Base-by-base conservation (phyloP, 768 basidiomycete genomes). In the Termitomyces sp. region DNA sequence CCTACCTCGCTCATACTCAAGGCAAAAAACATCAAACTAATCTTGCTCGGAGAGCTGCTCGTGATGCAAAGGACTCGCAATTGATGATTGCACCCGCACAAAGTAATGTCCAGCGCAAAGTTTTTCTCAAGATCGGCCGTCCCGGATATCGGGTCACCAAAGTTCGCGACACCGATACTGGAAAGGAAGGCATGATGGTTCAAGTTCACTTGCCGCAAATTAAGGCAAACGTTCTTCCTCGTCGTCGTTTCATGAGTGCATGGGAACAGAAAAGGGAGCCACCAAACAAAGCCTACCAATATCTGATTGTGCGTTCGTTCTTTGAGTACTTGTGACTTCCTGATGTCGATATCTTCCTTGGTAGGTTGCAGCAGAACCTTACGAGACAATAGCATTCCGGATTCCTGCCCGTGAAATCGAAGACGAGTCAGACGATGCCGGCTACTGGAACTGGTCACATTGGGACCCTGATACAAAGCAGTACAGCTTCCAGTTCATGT, bases 391-490 rank as follows among this genome's bases (percentile, higher is more conserved):
- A 64, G 93, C 95, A n/a, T 98, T 98, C 80, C 92, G 95, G 18
- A 94, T 99, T 67, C 97, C 96, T 46, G 91, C 97, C 26, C 86
- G 93, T 51, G 95, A 98, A 74, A 95, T 99, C 60, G 95, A 98
- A 73, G 93, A 96, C 66, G 93, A 94, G 67, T 84, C 91, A 46
- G 89, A 93, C 59, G 93, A 95, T 65, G 90, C 89, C 30, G 88
- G 88, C 16, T 91, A 88, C 64, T 94, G 91, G 90, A 93, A 92
- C 66, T 99, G 97, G 97, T 95, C 95, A 40, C 92, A 98, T 68
- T 98, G 96, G 97, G 97, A 98, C 71, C 86, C 91, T n/a, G 96
- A 99, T 70, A 96, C 95, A 52, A 98, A 98, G 74, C 94, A 97
- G 74, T 96, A 95, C 72, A 93, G 88, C 70, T 95, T 96, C 80